Base-by-base conservation (phyloP, 2,329 filamentous ascomycete genomes). In the Dothiorella sarmentorum region DNA sequence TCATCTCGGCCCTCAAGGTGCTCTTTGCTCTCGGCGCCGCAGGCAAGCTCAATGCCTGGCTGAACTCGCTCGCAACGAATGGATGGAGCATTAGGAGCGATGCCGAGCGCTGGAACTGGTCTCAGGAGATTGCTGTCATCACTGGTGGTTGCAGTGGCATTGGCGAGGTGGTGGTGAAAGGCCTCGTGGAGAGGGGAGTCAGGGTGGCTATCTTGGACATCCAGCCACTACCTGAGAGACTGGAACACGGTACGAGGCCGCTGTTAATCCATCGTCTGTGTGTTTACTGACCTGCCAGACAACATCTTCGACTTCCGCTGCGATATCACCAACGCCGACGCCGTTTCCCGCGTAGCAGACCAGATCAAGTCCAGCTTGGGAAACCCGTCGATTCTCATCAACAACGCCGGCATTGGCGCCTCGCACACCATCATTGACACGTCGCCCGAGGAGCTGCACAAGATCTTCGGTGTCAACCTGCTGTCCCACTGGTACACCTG, bases 91-190 rank as follows among this genome's bases (percentile, higher is more conserved):
- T 73, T 10, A 65, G 63, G 47, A 69, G 69, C 6, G 71, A 70
- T 60, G 66, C 69, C 47, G 63, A 64, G 10, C 27, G 40, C 18
- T 73, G 71, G 71, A 63, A 65, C 2, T 73, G 66, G 67, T 63
- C 61, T 4, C 37, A 63, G 6, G 72, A 74, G 51, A 61, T 74
- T 10, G 71, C 69, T 2, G 70, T 73, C 27, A 63, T 74, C 2
- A 74, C 71, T 2, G 72, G 72, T 9, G 72, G 72, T 2, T 71
- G 69, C 55, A 67, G 66, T 47, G 72, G 71, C 6, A 71, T 74
- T 56, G 72, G 72, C n/a, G 62, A 64, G 44, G 55, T 70, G 47
- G 58, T 69, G 1, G 71, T 70, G 2, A 66, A 66, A 59, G 62
- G 66, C 4, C 52, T 73, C 57, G 56, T 66, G 2, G 60, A 59